Conservation (phyloP, 139 green algal genomes). For the Coelastrella sp. region DNA sequence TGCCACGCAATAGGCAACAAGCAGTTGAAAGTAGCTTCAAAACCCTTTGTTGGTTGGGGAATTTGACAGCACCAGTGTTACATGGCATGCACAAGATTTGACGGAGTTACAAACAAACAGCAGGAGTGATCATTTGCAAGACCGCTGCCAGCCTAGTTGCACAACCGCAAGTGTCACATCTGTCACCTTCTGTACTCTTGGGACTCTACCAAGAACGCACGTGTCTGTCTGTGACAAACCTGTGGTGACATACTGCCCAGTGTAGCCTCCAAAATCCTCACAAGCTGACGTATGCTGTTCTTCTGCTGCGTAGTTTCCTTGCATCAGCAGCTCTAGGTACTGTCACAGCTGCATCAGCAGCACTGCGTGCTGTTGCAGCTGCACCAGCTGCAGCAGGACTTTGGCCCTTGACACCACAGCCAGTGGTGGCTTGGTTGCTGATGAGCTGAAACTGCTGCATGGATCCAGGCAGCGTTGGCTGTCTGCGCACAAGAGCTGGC, state of each 20-base stretch:
- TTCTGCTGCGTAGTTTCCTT: background rate
- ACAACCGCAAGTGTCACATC: background rate
- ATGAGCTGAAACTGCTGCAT: background rate
- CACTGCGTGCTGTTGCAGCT: background rate
- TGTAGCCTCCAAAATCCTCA: background rate
- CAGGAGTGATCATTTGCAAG: too few relatives aligned
- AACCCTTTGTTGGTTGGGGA: too few relatives aligned
- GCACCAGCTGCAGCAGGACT: background rate
- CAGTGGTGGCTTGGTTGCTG: too few relatives aligned
- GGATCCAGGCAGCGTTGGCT: background rate
- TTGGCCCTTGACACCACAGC: background rate
- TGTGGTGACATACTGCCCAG: slow-evolving; percentile 34
- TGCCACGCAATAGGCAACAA: background rate
- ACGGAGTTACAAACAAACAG: too few relatives aligned
- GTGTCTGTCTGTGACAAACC: background rate
- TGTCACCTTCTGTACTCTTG: background rate
- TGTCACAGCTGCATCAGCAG: background rate
- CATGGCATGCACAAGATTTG: too few relatives aligned
- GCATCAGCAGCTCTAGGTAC: background rate
- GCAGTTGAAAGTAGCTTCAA: too few relatives aligned
- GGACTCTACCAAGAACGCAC: background rate
- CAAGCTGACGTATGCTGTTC: background rate
- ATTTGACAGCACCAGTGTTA: too few relatives aligned
- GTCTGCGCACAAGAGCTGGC: too few relatives aligned
- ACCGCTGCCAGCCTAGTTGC: too few relatives aligned